A percentile compares a stretch with the other conserved stretches of the same genome.
Evolutionary conservation across 2,329 filamentous ascomycete genomes (phyloP).

Genomic region (Talaromyces sp.): DNA sequence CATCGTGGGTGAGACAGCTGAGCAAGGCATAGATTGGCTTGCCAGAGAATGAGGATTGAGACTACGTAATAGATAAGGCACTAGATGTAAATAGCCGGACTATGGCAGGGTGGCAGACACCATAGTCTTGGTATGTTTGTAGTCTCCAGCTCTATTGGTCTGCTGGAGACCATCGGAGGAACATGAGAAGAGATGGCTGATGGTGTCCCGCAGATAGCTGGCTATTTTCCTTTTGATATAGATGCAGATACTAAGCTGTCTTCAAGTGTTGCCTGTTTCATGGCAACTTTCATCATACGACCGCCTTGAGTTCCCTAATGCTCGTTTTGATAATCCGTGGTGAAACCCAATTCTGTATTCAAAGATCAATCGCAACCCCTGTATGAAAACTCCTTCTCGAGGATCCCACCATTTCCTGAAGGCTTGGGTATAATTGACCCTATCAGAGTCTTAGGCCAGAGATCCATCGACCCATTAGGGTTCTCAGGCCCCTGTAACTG

Average conservation of each 20-base stretch:
- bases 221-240: neutral
- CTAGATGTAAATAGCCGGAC: neutral
- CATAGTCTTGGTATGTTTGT: neutral
- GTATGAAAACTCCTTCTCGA: neutral
- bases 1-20: neutral
- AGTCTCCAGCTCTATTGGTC: neutral
- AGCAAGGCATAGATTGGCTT: neutral
- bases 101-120: neutral
- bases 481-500: constrained; percentile 34
- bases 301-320: no score
- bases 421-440: neutral
- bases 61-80: neutral
- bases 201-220: neutral
- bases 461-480: neutral
- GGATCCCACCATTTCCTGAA: neutral
- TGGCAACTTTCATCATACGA: neutral
- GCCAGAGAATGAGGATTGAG: no score
- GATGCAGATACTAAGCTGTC: neutral
- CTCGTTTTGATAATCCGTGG: neutral
- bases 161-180: neutral
- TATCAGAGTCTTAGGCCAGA: neutral
- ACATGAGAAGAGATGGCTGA: neutral
- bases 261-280: neutral
- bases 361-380: neutral
- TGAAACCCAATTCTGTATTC: neutral